Evolutionary conservation across 2,329 filamentous ascomycete genomes (phyloP), one percentile per base, ranked within the genome.

Genomic region (Fusarium mexicanum): DNA sequence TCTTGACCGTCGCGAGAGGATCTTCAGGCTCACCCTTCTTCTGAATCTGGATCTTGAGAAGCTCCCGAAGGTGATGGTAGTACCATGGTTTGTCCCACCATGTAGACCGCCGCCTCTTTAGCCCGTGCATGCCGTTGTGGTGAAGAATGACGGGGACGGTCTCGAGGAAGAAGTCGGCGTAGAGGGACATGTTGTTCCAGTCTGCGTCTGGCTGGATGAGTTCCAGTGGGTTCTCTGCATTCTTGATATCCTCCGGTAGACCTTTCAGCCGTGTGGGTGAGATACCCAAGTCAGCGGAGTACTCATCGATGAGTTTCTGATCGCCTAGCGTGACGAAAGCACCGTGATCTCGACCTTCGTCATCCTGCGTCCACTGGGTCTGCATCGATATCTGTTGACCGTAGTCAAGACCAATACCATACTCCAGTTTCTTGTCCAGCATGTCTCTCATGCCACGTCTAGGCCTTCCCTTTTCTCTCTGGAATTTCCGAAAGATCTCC

Each of bases 1-100:
- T 8, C 8, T 41, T 11, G 2, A 69, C 14, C 0, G 57, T 57
- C 5, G 50, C 64, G 2, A 69, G 8, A 0, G 67, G 50, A 3
- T 69, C 48, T 11, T 54, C 33, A 6, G 31, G 35, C 1, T 38
- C 43, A 0, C 33, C 20, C 12, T 51, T 33, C 3, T 50, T 41
- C 0, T 38, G 24, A 2, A 69, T 14, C 3, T 24, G 37, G 5
- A 33, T 24, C 4, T 16, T 29, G 1, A 43, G 17, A 2, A 69
- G 50, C 0, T 44, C 16, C 1, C 67, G 46, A 0, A 69, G 14
- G 1, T 33, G 50, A 0, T 55, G 64, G 22, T 69, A 48, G 8
- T 63, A 69, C 67, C 67, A 69, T 12, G 67, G 67, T 8, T 20
- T 40, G 4, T 69, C 20, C 67, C 67, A 69, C 64, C 50, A 57